A percentile compares a stretch with the other conserved stretches of the same genome.
Conservation (phyloP, 208 protist genomes). For the Leishmania mexicana region DNA sequence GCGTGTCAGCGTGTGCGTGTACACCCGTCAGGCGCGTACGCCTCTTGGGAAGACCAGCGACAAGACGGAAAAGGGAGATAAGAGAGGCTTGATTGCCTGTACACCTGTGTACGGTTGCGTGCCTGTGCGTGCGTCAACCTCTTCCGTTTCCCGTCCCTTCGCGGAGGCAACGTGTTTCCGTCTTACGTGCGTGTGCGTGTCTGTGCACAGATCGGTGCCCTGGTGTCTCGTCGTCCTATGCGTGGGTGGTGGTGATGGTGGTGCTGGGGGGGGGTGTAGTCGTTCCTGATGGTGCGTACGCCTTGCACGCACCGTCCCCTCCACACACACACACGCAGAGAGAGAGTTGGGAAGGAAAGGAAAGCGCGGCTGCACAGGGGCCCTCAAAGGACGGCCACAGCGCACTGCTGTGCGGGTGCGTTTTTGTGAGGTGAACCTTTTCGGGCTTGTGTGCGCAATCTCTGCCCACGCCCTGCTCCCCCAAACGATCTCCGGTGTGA, state of each 20-base stretch:
- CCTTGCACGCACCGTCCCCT: neutral
- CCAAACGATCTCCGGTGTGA: neutral
- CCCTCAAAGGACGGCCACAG: neutral
- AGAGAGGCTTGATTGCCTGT: too few relatives aligned
- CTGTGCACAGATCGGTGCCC: neutral
- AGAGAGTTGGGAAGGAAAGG: neutral
- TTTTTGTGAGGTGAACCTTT: neutral
- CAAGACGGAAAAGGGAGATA: too few relatives aligned
- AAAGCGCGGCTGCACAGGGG: too few relatives aligned
- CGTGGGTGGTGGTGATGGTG: neutral
- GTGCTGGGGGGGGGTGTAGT: neutral
- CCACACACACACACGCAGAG: neutral
- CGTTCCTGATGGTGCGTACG: neutral
- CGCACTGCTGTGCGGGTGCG: too few relatives aligned
- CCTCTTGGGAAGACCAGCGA: too few relatives aligned
- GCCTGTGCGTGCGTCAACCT: too few relatives aligned
- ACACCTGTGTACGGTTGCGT: too few relatives aligned
- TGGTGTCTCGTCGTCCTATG: neutral
- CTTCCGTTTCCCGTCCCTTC: too few relatives aligned
- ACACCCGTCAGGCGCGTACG: too few relatives aligned
- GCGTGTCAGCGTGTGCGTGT: neutral
- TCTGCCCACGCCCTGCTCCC: neutral
- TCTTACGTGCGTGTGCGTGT: neutral
- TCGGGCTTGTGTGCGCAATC: neutral
- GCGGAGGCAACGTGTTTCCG: too few relatives aligned